These are phyloP conservation scores for Russula vinacea DNA, from an alignment of 768 basidiomycete genomes.

Conservation along the genomic window DNA sequence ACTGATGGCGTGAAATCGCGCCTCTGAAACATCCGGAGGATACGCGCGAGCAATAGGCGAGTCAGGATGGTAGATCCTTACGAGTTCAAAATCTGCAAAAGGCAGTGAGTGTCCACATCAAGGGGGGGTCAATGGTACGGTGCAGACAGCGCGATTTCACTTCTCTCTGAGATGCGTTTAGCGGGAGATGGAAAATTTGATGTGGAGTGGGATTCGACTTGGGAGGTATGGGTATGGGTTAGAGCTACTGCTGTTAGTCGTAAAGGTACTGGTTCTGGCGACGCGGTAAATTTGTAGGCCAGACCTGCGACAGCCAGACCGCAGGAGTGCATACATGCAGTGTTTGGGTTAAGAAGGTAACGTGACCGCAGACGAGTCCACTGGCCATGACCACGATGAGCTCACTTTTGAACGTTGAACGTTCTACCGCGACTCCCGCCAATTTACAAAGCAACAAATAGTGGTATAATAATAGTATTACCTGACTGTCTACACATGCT, in stretches of 20 bases:
- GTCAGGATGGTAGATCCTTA: slow-evolving; percentile 76
- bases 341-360: no score
- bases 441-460: no score
- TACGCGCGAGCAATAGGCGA: slow-evolving; percentile 45
- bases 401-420: no score
- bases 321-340: slow-evolving; percentile 8
- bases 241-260: slow-evolving; percentile 30
- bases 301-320: neutral
- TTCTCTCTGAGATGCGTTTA: slow-evolving; percentile 36
- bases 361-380: no score
- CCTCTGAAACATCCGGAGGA: slow-evolving; percentile 52
- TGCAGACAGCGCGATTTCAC: slow-evolving; percentile 42
- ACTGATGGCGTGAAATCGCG: slow-evolving; percentile 66
- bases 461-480: neutral
- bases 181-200: slow-evolving; percentile 43
- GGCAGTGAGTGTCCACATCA: neutral
- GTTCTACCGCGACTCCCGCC: no score
- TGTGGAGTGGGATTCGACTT: slow-evolving; percentile 39
- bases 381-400: no score
- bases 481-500: neutral
- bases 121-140: slow-evolving; percentile 18
- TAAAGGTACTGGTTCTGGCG: neutral
- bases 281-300: neutral
- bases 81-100: slow-evolving; percentile 68
- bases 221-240: slow-evolving; percentile 38